Evolutionary conservation across 257 asterid species (phyloP), one percentile per base, ranked within the genome.

Genomic region (Prunella vulgaris): DNA sequence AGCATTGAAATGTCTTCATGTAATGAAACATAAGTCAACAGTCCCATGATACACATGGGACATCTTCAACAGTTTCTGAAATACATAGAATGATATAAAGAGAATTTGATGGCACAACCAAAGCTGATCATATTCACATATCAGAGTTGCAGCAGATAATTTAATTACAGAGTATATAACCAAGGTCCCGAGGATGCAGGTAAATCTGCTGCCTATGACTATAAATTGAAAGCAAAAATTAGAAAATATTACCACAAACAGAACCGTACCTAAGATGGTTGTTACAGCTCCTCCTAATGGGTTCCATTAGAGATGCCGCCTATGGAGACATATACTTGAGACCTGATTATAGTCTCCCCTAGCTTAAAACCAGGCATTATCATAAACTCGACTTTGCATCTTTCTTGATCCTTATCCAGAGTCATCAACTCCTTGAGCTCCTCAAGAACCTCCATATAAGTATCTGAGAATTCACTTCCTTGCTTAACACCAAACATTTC

Each of bases 351-450:
- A 24, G 73, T 66, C 77, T 80, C 81, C 46, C 90, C 88, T 20
- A 81, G 56, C 75, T 69, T 78, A 79, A 88, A 90, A 21, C 97
- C 97, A 14, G 97, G 96, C 80, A 83, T 79, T 74, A 88, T 80
- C 96, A 90, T 85, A 70, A 90, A 85, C 80, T 86, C 97, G n/a
- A 88, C 96, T 80, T 74, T 82, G 71, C 57, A 77, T 61, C 80
- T 79, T 73, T 77, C 78, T 63, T 69, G 71, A 35, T 70, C 77
- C 46, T 66, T 76, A 67, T 71, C 78, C 72, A 72, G 46, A 59
- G 68, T 20, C 60, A 68, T 78, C 68, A 76, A 82, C 66, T 83
- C 86, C 74, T 77, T 83, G 60, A 82, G 74, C 81, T 86, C 94
- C 44, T 82, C 89, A 0, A 82, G 44, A 65, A 56, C 80, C 70